Evolutionary conservation across 345 rosid genomes (phyloP), one percentile per base, ranked within the genome.

Genomic region (Salix udensis): DNA sequence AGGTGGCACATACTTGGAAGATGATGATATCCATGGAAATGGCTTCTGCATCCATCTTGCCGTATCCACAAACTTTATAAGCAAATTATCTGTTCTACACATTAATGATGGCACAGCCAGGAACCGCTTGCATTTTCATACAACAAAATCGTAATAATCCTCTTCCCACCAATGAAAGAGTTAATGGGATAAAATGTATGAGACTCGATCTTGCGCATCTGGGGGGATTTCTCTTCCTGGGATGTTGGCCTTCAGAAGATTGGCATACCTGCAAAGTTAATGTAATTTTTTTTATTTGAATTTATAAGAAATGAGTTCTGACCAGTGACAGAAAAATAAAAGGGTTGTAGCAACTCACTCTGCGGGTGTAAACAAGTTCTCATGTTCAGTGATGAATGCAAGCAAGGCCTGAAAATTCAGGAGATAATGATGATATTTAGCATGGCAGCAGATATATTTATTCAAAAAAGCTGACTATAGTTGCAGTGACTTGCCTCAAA

Each of bases 151-250:
- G 4, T 23, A 12, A 64, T 60, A 74, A 23, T 23, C 64, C 72
- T 52, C 36, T 18, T 6, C 15, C 64, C n/a, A 31, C 50, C 37
- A 26, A 21, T 36, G n/a, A 9, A 53, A 24, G 71, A 37, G 78
- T 84, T 86, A 93, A 36, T 40, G 89, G 74, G 90, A 82, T 80
- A 94, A 76, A 74, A 94, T 87, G 37, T 87, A 91, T 11, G 85
- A 74, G 71, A 96, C 84, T 76, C 90, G 94, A 55, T 86, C 87
- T 65, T 82, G 89, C 71, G 97, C 97, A 85, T 91, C 97, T 0
- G 82, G 73, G 34, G 97, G 97, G 76, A 92, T 85, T 70, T 96
- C 97, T 80, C 98, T 91, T 84, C 98, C 97, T 0, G 97, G 95
- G 65, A 96, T 97, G 68, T 82, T 82, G 77, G 94, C 91, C 85